These are phyloP conservation scores for Castanospermum australe DNA, from an alignment of 306 rosid genomes.

Conservation along the genomic window DNA sequence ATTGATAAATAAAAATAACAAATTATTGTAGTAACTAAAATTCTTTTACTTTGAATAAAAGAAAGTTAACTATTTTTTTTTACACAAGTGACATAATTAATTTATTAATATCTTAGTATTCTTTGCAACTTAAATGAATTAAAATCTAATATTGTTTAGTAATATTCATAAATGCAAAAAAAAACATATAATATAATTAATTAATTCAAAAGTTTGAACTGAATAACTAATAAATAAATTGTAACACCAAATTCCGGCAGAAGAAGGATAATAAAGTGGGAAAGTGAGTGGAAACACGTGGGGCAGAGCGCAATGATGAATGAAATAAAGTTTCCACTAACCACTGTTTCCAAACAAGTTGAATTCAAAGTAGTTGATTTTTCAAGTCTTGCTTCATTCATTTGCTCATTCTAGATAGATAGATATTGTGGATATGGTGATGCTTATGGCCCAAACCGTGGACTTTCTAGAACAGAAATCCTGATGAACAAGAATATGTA, in stretches of 20 bases:
- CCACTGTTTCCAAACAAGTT: background rate
- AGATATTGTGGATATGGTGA: background rate
- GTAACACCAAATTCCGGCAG: background rate
- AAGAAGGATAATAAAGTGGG: background rate
- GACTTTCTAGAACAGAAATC: conserved; percentile 48
- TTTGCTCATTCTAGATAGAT: conserved; percentile 20
- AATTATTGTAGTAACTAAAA: too few relatives aligned
- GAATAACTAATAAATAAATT: too few relatives aligned
- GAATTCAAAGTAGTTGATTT: conserved; percentile 14
- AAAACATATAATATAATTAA: too few relatives aligned
- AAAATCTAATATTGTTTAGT: too few relatives aligned
- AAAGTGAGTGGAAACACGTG: conserved; percentile 3
- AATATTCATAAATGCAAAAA: too few relatives aligned
- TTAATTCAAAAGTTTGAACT: too few relatives aligned
- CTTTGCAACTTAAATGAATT: too few relatives aligned
- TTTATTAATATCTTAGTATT: too few relatives aligned
- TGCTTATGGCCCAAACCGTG: conserved; percentile 15
- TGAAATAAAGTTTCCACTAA: background rate
- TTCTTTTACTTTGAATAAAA: too few relatives aligned
- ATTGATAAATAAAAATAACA: too few relatives aligned
- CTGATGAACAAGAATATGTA: background rate
- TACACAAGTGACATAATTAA: too few relatives aligned
- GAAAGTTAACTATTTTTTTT: too few relatives aligned
- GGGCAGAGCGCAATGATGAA: background rate
- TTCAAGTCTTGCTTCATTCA: background rate